phyloP scores from a whole-genome alignment of 371 early-diverging fungal species.

The Smittium culicis region DNA sequence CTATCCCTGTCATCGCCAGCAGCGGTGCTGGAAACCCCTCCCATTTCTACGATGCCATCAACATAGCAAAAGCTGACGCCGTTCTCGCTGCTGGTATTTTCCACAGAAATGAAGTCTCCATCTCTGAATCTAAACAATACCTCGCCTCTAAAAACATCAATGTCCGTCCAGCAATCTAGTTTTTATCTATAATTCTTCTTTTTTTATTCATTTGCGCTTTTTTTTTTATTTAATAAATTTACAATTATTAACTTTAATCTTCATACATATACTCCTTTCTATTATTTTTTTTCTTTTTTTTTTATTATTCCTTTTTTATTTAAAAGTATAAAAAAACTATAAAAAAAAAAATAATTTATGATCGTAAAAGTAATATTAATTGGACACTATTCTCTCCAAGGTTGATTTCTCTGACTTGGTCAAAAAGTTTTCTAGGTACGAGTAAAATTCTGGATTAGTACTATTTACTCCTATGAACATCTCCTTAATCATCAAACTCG shows the following conservation, averaged over 20 bases:
- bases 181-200: not conserved
- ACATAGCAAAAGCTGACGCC: slow-evolving; percentile 74
- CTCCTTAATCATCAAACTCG: not conserved
- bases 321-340: no score
- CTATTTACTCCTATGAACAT: not conserved
- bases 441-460: not conserved
- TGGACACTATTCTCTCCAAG: not conserved
- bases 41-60: slow-evolving; percentile 79
- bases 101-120: slow-evolving; percentile 83
- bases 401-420: not conserved
- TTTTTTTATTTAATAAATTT: no score
- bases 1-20: slow-evolving; percentile 91
- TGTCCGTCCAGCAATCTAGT: not conserved
- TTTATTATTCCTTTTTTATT: no score
- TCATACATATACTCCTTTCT: no score
- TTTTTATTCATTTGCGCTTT: no score
- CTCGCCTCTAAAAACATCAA: slow-evolving; percentile 25
- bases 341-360: no score
- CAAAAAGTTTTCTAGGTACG: not conserved
- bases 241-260: no score
- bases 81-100: slow-evolving; percentile 96
- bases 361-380: no score
- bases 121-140: slow-evolving; percentile 64
- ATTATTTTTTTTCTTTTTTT: no score
- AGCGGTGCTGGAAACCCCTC: slow-evolving; percentile 78